Base-by-base conservation (phyloP, 495 filamentous ascomycete genomes). In the Xylaria flabelliformis region DNA sequence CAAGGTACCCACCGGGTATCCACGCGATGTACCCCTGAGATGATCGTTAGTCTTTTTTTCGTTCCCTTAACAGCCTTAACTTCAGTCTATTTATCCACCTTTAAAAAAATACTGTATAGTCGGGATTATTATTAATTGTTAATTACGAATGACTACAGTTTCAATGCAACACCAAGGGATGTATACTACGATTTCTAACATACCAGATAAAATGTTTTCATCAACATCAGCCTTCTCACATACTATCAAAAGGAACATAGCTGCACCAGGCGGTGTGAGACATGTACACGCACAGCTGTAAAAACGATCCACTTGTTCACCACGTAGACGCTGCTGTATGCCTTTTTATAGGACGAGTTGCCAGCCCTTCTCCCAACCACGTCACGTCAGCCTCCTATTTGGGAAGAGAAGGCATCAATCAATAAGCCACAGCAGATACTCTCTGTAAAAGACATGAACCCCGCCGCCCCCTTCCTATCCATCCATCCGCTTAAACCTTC, bases 321-420 rank as follows among this genome's bases (percentile, higher is more conserved):
- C 51, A 55, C 51, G 51, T 55, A 55, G n/a, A n/a, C 21, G 17
- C 34, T 36, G 58, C 34, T 61, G 34, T 61, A 41, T 41, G 61
- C 21, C 21, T 42, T 44, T 64, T 44, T 15, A 44, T 24, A 26
- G 36, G 39, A 26, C 1, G 4, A 41, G 39, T 42, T 42, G 21
- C 39, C 39, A 64, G 21, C 39, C 61, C 61, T 44, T 19, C 36
- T 41, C 59, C 39, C 61, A 26, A 64, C 36, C 61, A 64, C 61
- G 61, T 42, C 39, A 42, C 39, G 39, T 64, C 61, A 64, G 61
- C 61, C 61, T 64, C 61, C 61, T 64, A 64, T 64, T 64, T 42
- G 12, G 61, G 36, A 64, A 29, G 39, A 32, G n/a, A 39, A 44
- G 61, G 10, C 36, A 44, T 64, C 61, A 29, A 64, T 41, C 61